Base-by-base conservation (phyloP, 1,284 basidiomycete species). In the Fomes fomentarius region DNA sequence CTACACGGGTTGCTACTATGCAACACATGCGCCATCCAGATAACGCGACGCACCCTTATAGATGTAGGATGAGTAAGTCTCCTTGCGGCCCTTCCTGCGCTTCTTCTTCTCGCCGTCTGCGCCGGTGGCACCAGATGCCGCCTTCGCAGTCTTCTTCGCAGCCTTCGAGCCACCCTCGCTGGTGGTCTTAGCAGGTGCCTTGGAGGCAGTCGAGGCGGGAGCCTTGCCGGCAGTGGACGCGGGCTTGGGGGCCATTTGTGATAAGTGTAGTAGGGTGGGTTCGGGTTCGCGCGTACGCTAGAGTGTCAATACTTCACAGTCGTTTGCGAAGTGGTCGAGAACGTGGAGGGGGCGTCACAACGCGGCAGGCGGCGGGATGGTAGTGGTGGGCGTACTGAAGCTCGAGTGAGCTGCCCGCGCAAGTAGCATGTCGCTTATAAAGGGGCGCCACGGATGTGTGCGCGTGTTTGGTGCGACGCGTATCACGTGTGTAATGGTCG, bases 11-110 rank as follows among this genome's bases (percentile, higher is more conserved):
- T 4, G 17, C n/a, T 19, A 8, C 9, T 17, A 37, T 28, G 40
- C 37, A 47, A 15, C 9, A 10, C 30, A 43, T 33, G 6, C 11
- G 28, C 15, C 22, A 17, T 34, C 1, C 19, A 22, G 6, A 34
- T 25, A 28, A 52, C 19, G n/a, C 40, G 38, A 72, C 81, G 55
- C 57, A 89, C 90, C 89, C 74, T 94, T 95, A 84, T 95, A 95
- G 74, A 96, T 94, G 80, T 96, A 96, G 4, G 93, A 94, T 50
- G 90, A 91, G 81, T 94, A 95, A 15, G 93, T 94, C 79, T 95
- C 93, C 84, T 91, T 93, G 73, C 90, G 80, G 58, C 86, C 74
- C 81, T 94, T 95, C 80, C 89, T 90, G 76, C 90, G 82, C 87
- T 94, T 94, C 87, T 95, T 94, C 71, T 91, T 86, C 52, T 83